Evolutionary conservation across 768 basidiomycete species (phyloP), one percentile per base, ranked within the genome.

Genomic region (Tremella mesenterica): DNA sequence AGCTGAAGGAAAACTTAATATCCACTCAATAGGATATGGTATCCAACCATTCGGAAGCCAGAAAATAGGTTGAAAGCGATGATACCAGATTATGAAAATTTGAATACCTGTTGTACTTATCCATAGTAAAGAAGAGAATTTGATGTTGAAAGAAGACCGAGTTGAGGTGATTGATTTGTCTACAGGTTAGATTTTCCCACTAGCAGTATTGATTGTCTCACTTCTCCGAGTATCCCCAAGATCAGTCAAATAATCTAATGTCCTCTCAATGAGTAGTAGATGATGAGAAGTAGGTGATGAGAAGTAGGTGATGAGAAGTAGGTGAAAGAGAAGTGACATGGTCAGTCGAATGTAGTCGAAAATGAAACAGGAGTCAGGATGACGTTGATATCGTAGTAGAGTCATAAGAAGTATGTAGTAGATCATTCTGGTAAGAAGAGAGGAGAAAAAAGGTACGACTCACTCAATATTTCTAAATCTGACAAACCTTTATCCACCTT

Each of bases 31-130:
- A 3, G 88, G 88, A 6, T 88, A 88, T 3, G 71, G 71, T 51
- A 92, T 81, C 92, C 92, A 97, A 26, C 84, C 84, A 28, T 79
- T 76, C 3, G 95, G 95, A 5, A 97, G 80, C 74, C 84, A 99
- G 74, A 99, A 96, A 34, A 97, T 88, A 8, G 93, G 83, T n/a
- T 83, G 73, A 57, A 80, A 85, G 58, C 92, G 80, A 74, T 89
- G 91, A 84, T 85, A 92, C 85, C 88, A 91, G 18, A 87, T 88
- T 38, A 95, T 77, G 23, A 80, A 76, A 53, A 92, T 84, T 60
- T 92, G 88, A 45, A 84, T 70, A 5, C 90, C 91, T 1, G 86
- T 86, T n/a, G 93, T 96, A 39, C 85, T 67, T 33, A 86, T 61
- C 88, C 89, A 97, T 12, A 96, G 60, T 12, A 80, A 62, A 2